Percentiles rank a stretch among this genome's conserved stretches.
Evolutionary conservation across 2,329 filamentous ascomycete species (phyloP).

Genomic region (Apiospora pterosperma): DNA sequence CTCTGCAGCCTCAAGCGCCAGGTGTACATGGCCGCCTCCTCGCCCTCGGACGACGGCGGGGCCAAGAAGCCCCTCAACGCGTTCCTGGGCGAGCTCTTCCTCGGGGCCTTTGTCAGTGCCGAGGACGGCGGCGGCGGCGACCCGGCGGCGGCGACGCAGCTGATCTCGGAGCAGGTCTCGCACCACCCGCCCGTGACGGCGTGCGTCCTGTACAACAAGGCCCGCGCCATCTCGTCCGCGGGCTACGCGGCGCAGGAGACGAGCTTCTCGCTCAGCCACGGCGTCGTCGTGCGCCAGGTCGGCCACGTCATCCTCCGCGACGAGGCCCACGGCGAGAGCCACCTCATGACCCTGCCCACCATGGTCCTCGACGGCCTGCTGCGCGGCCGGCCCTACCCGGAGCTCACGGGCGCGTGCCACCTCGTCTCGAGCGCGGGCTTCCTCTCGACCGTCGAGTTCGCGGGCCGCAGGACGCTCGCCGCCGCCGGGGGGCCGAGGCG

Average conservation of each 20-base stretch:
- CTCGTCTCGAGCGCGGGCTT: conserved; percentile 5
- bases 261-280: not conserved
- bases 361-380: conserved; percentile 7
- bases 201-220: conserved; percentile 19
- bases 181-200: conserved; percentile 28
- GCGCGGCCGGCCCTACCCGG: conserved; percentile 6
- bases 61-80: conserved; percentile 51
- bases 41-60: conserved; percentile 32
- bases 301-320: conserved; percentile 8
- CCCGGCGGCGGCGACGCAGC: conserved; percentile 11
- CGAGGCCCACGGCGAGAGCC: conserved; percentile 9
- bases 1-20: conserved; percentile 40
- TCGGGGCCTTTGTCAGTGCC: conserved; percentile 27
- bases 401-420: conserved; percentile 7
- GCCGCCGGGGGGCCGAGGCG: not conserved
- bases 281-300: conserved; percentile 5
- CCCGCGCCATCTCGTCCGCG: conserved; percentile 11
- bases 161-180: conserved; percentile 25
- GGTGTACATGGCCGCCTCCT: conserved; percentile 22
- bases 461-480: not conserved
- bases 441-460: conserved; percentile 5
- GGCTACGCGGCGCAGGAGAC: conserved; percentile 6
- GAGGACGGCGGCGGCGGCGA: not conserved
- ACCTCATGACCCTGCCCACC: conserved; percentile 7
- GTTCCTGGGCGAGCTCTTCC: conserved; percentile 48